These are phyloP conservation scores for Phytophthora boehmeriae DNA, from an alignment of 352 stramenopile genomes.

Conservation along the genomic window DNA sequence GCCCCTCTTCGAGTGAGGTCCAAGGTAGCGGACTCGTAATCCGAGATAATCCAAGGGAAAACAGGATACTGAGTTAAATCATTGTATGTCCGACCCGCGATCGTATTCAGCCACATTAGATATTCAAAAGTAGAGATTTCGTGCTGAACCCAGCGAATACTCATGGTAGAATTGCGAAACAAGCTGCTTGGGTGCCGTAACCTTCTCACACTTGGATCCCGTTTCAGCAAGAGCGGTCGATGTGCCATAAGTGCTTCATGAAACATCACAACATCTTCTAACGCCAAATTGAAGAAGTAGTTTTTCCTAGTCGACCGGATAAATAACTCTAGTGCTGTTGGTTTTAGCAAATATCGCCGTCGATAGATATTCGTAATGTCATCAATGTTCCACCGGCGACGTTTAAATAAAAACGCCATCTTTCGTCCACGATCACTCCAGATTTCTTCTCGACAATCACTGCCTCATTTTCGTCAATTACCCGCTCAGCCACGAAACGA, in stretches of 20 bases:
- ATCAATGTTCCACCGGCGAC: slow-evolving; percentile 69
- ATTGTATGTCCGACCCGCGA: slow-evolving; percentile 90
- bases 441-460: slow-evolving; percentile 61
- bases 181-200: slow-evolving; percentile 81
- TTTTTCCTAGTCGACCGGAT: slow-evolving; percentile 85
- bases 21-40: slow-evolving; percentile 82
- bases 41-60: slow-evolving; percentile 90
- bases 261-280: slow-evolving; percentile 59
- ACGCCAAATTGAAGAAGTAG: slow-evolving; percentile 82
- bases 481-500: slow-evolving; percentile 64
- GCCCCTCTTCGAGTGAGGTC: slow-evolving; percentile 72
- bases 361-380: slow-evolving; percentile 75
- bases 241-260: slow-evolving; percentile 71
- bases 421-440: slow-evolving; percentile 41
- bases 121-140: slow-evolving; percentile 98
- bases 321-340: slow-evolving; percentile 82
- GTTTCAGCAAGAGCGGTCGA: slow-evolving; percentile 63
- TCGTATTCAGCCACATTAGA: slow-evolving; percentile 92
- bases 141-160: slow-evolving; percentile 72
- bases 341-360: slow-evolving; percentile 82
- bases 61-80: slow-evolving; percentile 97
- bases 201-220: slow-evolving; percentile 74
- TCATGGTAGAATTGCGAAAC: slow-evolving; percentile 82
- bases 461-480: slow-evolving; percentile 79
- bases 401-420: slow-evolving; percentile 81